Evolutionary conservation across 1,284 basidiomycete genomes (phyloP).

Genomic region (Puccinia novopanici): DNA sequence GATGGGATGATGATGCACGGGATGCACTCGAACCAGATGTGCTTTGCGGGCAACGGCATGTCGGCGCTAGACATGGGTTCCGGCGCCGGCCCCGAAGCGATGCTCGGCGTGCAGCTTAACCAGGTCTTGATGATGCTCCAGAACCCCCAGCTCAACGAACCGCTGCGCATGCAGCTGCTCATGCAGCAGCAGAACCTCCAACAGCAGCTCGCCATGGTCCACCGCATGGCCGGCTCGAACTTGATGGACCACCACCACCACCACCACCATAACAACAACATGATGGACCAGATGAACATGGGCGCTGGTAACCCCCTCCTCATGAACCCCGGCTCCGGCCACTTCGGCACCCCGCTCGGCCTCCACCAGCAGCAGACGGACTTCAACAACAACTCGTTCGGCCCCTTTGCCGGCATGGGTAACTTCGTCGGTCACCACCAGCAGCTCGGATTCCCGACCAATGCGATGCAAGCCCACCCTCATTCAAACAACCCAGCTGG

Average conservation of each 20-base stretch:
- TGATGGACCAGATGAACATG: slow-evolving; percentile 61
- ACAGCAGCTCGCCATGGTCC: slow-evolving; percentile 52
- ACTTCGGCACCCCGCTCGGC: slow-evolving; percentile 37
- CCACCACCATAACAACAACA: slow-evolving; percentile 50
- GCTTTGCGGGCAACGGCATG: slow-evolving; percentile 31
- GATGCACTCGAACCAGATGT: background rate
- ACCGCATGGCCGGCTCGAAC: slow-evolving; percentile 47
- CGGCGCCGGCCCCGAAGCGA: slow-evolving; percentile 11
- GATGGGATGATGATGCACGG: slow-evolving; percentile 17
- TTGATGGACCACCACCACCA: slow-evolving; percentile 43
- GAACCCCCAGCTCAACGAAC: slow-evolving; percentile 68
- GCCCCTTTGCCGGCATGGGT: background rate
- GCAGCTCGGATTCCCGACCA: slow-evolving; percentile 13
- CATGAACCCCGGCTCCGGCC: background rate
- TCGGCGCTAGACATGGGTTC: slow-evolving; percentile 26
- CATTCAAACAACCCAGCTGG: slow-evolving; percentile 2
- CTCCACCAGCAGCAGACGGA: slow-evolving; percentile 23
- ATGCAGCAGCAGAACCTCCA: slow-evolving; percentile 57
- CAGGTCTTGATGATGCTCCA: slow-evolving; percentile 75
- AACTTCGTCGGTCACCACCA: slow-evolving; percentile 26
- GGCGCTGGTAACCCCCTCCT: slow-evolving; percentile 13
- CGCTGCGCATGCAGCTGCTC: slow-evolving; percentile 68
- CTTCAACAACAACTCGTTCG: slow-evolving; percentile 22
- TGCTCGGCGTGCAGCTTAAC: slow-evolving; percentile 66
- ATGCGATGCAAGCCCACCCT: background rate